Percentiles rank a stretch among this genome's conserved stretches.
These are phyloP conservation scores for Apostasia shenzhenica DNA, from an alignment of 106 monocot species.

Conservation along the genomic window DNA sequence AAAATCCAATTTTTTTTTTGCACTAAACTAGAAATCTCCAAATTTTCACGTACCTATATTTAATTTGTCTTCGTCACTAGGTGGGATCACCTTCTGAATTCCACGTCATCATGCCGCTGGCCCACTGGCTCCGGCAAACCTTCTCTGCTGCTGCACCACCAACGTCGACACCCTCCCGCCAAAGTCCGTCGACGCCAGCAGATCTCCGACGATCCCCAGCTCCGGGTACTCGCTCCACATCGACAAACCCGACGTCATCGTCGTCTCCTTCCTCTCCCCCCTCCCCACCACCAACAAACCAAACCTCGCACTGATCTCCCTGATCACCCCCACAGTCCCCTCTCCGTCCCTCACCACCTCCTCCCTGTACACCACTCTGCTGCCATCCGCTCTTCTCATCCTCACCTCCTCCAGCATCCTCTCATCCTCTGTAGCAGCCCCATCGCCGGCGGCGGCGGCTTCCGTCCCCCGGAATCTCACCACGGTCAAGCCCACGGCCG, in stretches of 20 bases:
- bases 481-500: slow-evolving; percentile 25
- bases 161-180: slow-evolving; percentile 34
- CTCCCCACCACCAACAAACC: slow-evolving; percentile 57
- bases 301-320: slow-evolving; percentile 23
- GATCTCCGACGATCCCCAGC: slow-evolving; percentile 55
- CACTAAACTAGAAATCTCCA: too few species aligned
- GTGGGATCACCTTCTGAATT: too few species aligned
- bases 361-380: slow-evolving; percentile 37
- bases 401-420: slow-evolving; percentile 6
- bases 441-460: neutral
- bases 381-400: neutral
- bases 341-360: slow-evolving; percentile 48
- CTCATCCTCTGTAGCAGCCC: slow-evolving; percentile 28
- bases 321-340: slow-evolving; percentile 35
- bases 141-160: slow-evolving; percentile 53
- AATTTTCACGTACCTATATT: too few species aligned
- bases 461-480: slow-evolving; percentile 26
- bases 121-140: neutral
- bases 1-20: too few species aligned
- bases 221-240: slow-evolving; percentile 35
- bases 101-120: too few species aligned
- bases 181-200: slow-evolving; percentile 55
- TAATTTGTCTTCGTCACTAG: too few species aligned
- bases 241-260: slow-evolving; percentile 38
- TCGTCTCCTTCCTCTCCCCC: slow-evolving; percentile 21